phyloP scores from a whole-genome alignment of 106 monocot species.

The Platanthera guangdongensis region DNA sequence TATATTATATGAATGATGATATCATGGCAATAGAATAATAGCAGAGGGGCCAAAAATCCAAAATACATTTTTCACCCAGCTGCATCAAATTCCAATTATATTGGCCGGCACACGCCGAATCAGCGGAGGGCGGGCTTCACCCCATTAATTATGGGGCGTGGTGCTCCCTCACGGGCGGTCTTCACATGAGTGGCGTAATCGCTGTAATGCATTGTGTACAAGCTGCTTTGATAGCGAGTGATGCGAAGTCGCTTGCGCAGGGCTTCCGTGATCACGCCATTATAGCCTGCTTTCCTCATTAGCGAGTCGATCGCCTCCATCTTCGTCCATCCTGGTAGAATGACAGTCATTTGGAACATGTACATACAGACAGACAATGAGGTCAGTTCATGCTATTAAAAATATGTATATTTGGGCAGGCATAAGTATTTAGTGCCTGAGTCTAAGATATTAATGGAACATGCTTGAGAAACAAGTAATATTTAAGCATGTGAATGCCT shows the following conservation, averaged over 20 bases:
- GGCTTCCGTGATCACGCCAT: constrained; percentile 63
- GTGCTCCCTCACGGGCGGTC: constrained; percentile 30
- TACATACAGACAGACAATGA: neutral
- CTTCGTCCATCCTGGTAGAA: constrained; percentile 73
- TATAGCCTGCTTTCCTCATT: constrained; percentile 91
- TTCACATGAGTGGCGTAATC: constrained; percentile 71
- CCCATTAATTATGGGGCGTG: constrained; percentile 43
- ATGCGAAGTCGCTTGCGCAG: constrained; percentile 51
- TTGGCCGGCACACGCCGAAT: neutral
- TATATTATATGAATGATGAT: constrained; percentile 13
- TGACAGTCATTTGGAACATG: too few relatives aligned
- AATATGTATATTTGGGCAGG: neutral
- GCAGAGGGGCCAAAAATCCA: constrained; percentile 15
- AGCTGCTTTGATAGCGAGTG: constrained; percentile 89
- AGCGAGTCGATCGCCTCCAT: constrained; percentile 80
- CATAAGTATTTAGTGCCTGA: too few relatives aligned
- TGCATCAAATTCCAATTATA: constrained; percentile 13
- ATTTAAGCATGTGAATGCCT: too few relatives aligned
- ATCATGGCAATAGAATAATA: constrained; percentile 20
- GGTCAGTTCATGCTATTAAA: neutral
- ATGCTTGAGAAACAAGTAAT: too few relatives aligned
- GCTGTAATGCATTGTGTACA: constrained; percentile 76
- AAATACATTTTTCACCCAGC: constrained; percentile 26
- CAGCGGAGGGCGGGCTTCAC: constrained; percentile 12
- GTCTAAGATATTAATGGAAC: too few relatives aligned